Base-by-base conservation (phyloP, 2,329 filamentous ascomycete genomes). In the Tolypocladium nubicola region DNA sequence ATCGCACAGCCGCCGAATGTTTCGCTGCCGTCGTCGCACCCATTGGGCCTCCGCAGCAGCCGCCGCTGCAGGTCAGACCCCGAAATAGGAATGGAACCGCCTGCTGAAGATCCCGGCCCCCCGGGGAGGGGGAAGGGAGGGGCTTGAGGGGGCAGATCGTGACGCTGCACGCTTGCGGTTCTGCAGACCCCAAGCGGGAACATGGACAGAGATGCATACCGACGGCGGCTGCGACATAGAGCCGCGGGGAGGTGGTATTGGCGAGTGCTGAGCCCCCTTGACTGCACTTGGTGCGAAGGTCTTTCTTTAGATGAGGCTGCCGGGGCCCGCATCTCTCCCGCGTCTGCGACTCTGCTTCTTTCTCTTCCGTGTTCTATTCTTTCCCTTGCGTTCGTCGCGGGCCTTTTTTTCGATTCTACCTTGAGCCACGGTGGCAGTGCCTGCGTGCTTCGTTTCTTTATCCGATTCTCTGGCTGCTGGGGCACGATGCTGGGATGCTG, bases 401-500 rank as follows among this genome's bases (percentile, higher is more conserved):
- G 35, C 10, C 16, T 10, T 47, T 16, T 47, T 19, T 35, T 10
- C 14, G 1, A 14, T 62, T 60, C 55, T 57, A 57, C 58, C 7
- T 37, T 53, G n/a, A 52, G 33, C 56, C 58, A 35, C 40, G 21
- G 52, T 54, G 52, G 52, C 52, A 40, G 38, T 54, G 52, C 52
- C 52, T 54, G 52, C 38, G 16, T 52, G 2, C 19, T 52, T 37
- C 37, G 9, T 8, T 10, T 52, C 52, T 59, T 53, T 52, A 30
- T 52, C 23, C 37, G 26, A 40, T 52, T 55, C 11, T 55, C 26
- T 14, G 23, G 40, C 30, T 26, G 50, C 16, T 26, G 19, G 53
- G 63, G 61, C 66, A 65, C 59, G 58, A 65, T 64, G 67, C 62
- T 71, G 69, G 67, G 70, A 72, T 72, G 70, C 70, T 70, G 68